A percentile compares a stretch with the other conserved stretches of the same genome.
Conservation (phyloP, 2,329 filamentous ascomycete species). For the Colletotrichum sp. region DNA sequence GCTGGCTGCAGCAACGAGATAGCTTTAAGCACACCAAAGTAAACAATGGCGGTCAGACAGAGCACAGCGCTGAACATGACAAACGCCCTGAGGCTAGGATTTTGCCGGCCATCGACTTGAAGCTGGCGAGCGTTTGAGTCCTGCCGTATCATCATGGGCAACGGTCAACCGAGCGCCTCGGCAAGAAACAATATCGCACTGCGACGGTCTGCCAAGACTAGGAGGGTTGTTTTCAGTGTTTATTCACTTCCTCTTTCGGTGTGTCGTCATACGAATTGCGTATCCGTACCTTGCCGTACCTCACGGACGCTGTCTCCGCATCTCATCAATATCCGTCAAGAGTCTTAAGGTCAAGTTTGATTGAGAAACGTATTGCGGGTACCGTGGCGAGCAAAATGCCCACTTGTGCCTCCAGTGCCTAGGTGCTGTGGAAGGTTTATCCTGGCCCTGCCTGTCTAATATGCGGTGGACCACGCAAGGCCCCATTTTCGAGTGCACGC, state of each 20-base stretch:
- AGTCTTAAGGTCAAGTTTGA: background rate
- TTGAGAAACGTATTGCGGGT: conserved; percentile 2
- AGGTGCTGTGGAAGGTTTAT: background rate
- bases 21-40: background rate
- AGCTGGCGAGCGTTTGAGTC: conserved; percentile 5
- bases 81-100: background rate
- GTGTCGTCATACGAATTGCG: background rate
- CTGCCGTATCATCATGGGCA: background rate
- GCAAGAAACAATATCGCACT: background rate
- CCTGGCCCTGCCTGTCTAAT: background rate
- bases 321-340: background rate
- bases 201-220: background rate
- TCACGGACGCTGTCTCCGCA: background rate
- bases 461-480: background rate
- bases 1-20: background rate
- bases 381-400: background rate
- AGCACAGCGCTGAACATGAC: background rate
- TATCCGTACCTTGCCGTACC: background rate
- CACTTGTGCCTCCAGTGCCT: background rate
- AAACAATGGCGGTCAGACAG: background rate
- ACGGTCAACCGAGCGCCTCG: conserved; percentile 3
- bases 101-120: background rate
- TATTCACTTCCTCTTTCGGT: background rate
- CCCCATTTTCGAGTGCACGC: background rate
- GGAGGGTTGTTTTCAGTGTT: background rate